These are phyloP conservation scores for Ganoderma sp. DNA, from an alignment of 1,284 basidiomycete species.

Conservation along the genomic window DNA sequence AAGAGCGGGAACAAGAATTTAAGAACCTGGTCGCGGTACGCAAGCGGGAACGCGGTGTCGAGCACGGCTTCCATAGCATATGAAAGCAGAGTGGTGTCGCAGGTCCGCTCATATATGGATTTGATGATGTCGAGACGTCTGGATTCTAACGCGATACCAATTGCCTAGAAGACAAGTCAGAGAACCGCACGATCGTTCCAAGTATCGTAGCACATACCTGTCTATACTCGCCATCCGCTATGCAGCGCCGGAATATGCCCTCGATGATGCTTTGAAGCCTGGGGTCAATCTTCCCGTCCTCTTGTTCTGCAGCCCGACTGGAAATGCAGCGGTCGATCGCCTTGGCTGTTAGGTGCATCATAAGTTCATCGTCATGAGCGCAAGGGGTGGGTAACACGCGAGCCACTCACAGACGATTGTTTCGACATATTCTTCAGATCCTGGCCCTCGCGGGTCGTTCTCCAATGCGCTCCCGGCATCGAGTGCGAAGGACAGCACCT, in stretches of 20 bases:
- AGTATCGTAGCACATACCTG: constrained; percentile 62
- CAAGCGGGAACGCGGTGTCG: constrained; percentile 81
- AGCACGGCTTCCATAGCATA: constrained; percentile 92
- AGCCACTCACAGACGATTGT: no score
- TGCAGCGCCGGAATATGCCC: constrained; percentile 83
- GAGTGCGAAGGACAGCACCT: no score
- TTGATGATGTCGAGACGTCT: constrained; percentile 86
- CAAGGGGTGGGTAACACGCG: no score
- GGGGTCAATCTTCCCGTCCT: constrained; percentile 61
- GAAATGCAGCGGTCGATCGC: no score
- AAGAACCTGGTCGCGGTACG: constrained; percentile 83
- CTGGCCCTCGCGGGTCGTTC: no score
- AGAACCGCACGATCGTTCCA: constrained; percentile 14
- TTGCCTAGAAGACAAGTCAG: constrained; percentile 61
- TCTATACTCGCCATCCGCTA: constrained; percentile 86
- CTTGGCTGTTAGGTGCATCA: no score
- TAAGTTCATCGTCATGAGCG: no score
- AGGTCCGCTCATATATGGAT: constrained; percentile 73
- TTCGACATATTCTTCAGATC: no score
- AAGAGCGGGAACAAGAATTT: constrained; percentile 86
- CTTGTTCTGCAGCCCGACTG: no score
- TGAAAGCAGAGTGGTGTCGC: constrained; percentile 79
- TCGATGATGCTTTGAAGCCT: constrained; percentile 86
- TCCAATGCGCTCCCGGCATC: no score
- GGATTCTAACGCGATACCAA: constrained; percentile 93